These are phyloP conservation scores for Metahyphopichia silvanorum DNA, from an alignment of 805 yeast species.

Conservation along the genomic window DNA sequence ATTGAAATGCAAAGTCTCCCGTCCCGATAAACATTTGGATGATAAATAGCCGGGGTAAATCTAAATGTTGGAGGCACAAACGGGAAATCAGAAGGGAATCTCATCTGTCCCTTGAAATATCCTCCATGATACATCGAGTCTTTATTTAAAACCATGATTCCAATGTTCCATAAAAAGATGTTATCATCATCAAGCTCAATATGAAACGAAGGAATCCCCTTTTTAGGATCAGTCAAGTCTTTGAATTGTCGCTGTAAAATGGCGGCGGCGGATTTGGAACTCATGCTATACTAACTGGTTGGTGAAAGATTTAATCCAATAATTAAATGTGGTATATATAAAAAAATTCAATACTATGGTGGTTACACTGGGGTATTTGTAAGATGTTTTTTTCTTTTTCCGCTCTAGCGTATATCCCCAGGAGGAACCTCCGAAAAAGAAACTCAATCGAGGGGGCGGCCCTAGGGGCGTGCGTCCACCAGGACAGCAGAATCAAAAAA, in stretches of 20 bases:
- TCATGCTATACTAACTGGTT: constrained; percentile 18
- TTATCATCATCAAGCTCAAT: constrained; percentile 59
- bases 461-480: neutral
- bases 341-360: no score
- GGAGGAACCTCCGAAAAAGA: no score
- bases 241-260: constrained; percentile 88
- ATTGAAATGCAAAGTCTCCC: constrained; percentile 93
- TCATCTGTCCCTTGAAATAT: constrained; percentile 90
- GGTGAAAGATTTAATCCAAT: neutral
- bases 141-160: constrained; percentile 85
- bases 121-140: constrained; percentile 94
- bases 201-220: constrained; percentile 59
- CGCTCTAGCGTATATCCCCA: no score
- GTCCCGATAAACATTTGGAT: constrained; percentile 92
- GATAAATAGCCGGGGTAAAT: constrained; percentile 90
- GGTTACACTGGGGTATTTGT: no score
- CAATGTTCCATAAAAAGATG: constrained; percentile 73
- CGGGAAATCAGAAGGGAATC: constrained; percentile 89
- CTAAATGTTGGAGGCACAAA: constrained; percentile 89
- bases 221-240: constrained; percentile 90
- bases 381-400: no score
- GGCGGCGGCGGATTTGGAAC: constrained; percentile 68
- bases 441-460: no score
- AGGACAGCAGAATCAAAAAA: neutral
- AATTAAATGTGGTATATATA: no score